A percentile compares a stretch with the other conserved stretches of the same genome.
These are phyloP conservation scores for Gliomastix tumulicola DNA, from an alignment of 2,329 filamentous ascomycete species.

Conservation along the genomic window DNA sequence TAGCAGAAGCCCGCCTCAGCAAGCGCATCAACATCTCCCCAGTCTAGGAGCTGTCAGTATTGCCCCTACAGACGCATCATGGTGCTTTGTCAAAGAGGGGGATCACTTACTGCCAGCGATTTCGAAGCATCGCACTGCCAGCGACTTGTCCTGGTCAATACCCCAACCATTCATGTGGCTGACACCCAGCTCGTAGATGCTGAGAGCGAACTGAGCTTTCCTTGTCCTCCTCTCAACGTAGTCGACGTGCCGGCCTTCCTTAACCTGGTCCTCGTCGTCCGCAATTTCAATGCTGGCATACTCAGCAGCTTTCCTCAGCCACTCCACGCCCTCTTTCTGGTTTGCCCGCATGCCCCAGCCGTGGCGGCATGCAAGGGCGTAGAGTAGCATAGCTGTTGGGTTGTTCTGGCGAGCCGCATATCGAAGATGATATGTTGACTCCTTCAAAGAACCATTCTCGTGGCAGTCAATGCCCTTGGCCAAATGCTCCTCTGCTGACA, in stretches of 20 bases:
- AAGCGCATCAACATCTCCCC: slow-evolving; percentile 92
- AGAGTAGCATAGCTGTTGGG: slow-evolving; percentile 91
- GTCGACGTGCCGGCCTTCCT: slow-evolving; percentile 58
- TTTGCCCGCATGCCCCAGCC: slow-evolving; percentile 97
- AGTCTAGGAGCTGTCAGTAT: slow-evolving; percentile 42
- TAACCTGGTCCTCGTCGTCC: slow-evolving; percentile 64
- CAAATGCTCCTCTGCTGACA: slow-evolving; percentile 82
- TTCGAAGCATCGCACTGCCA: slow-evolving; percentile 90
- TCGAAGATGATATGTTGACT: slow-evolving; percentile 93
- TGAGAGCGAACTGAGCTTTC: slow-evolving; percentile 88
- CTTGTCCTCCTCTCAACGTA: slow-evolving; percentile 69
- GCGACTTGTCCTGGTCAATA: slow-evolving; percentile 81
- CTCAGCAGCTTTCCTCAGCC: slow-evolving; percentile 88
- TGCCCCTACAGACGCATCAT: neutral
- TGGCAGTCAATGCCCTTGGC: slow-evolving; percentile 86
- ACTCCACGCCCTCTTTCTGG: slow-evolving; percentile 80
- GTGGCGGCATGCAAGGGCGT: slow-evolving; percentile 89
- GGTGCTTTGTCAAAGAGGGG: no score
- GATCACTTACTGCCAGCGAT: slow-evolving; percentile 73
- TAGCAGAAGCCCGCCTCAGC: slow-evolving; percentile 96
- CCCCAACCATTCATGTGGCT: slow-evolving; percentile 99
- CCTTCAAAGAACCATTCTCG: slow-evolving; percentile 77
- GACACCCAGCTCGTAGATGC: slow-evolving; percentile 92
- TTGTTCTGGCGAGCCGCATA: slow-evolving; percentile 80
- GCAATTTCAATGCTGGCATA: slow-evolving; percentile 75